Percentiles rank a stretch among this genome's conserved stretches.
Evolutionary conservation across 2,329 filamentous ascomycete genomes (phyloP).

Genomic region (Sordariomycetes sp.): DNA sequence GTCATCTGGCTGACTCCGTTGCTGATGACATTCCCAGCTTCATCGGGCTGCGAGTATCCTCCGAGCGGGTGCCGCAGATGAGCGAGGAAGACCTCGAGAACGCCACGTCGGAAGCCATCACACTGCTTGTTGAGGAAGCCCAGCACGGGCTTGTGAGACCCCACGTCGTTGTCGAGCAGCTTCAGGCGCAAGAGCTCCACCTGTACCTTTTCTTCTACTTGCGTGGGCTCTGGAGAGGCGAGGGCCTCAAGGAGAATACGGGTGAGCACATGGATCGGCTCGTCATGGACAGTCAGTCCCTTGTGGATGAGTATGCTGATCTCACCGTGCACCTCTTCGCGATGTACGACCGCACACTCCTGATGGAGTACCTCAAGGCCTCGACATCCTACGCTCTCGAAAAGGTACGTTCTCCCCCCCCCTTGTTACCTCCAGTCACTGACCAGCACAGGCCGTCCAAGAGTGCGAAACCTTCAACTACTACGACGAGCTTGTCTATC

Average conservation of each 20-base stretch:
- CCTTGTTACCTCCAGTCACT: conserved; percentile 2
- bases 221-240: conserved; percentile 72
- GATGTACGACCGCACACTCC: conserved; percentile 64
- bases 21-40: conserved; percentile 85
- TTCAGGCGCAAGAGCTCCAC: conserved; percentile 56
- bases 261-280: conserved; percentile 47
- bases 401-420: conserved; percentile 32
- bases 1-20: conserved; percentile 83
- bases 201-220: conserved; percentile 91
- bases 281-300: conserved; percentile 49
- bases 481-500: conserved; percentile 87
- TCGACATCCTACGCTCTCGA: conserved; percentile 88
- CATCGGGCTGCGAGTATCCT: conserved; percentile 75
- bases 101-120: conserved; percentile 73
- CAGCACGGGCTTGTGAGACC: conserved; percentile 79
- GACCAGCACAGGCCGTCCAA: conserved; percentile 44
- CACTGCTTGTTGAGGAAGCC: conserved; percentile 81
- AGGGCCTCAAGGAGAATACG: conserved; percentile 47
- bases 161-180: conserved; percentile 66
- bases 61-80: conserved; percentile 57
- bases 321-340: conserved; percentile 81
- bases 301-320: conserved; percentile 84
- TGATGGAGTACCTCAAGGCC: conserved; percentile 80
- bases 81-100: conserved; percentile 64
- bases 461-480: conserved; percentile 77